A percentile compares a stretch with the other conserved stretches of the same genome.
These are phyloP conservation scores for Euphorbia tirucalli DNA, from an alignment of 345 rosid genomes.

Conservation along the genomic window DNA sequence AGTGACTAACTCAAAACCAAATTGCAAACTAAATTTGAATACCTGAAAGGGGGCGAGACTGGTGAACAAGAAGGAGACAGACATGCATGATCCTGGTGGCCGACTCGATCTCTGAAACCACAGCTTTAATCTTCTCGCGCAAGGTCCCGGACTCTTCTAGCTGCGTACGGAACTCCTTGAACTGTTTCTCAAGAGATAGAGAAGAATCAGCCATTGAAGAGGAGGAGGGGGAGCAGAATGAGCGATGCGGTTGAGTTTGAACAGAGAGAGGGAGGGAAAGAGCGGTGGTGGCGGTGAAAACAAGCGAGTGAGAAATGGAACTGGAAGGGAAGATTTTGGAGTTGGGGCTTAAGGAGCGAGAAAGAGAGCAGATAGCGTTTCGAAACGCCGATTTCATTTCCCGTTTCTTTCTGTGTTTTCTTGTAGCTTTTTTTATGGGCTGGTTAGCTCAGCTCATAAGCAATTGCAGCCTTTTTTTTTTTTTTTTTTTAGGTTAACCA, in stretches of 20 bases:
- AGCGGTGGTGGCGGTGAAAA: neutral
- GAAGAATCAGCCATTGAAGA: slow-evolving; percentile 51
- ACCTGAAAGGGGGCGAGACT: slow-evolving; percentile 84
- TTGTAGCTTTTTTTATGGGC: neutral
- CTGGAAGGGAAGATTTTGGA: neutral
- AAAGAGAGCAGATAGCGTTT: slow-evolving; percentile 2
- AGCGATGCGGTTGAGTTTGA: neutral
- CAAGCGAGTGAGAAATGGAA: neutral
- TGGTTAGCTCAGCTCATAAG: no score
- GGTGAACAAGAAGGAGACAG: slow-evolving; percentile 78
- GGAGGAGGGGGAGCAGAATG: slow-evolving; percentile 14
- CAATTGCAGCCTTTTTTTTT: no score
- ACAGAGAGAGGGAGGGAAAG: neutral
- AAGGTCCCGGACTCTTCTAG: slow-evolving; percentile 71
- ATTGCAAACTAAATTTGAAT: slow-evolving; percentile 1
- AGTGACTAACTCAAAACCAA: neutral
- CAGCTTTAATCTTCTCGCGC: slow-evolving; percentile 69
- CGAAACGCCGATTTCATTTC: slow-evolving; percentile 21
- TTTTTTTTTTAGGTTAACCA: no score
- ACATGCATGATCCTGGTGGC: slow-evolving; percentile 66
- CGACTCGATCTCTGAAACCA: slow-evolving; percentile 76
- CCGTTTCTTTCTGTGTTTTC: neutral
- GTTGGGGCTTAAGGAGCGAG: slow-evolving; percentile 9
- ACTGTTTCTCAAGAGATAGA: slow-evolving; percentile 63
- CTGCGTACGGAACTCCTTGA: slow-evolving; percentile 65